Conservation (phyloP, 257 asterid species). For the Ocimum tenuiflorum region DNA sequence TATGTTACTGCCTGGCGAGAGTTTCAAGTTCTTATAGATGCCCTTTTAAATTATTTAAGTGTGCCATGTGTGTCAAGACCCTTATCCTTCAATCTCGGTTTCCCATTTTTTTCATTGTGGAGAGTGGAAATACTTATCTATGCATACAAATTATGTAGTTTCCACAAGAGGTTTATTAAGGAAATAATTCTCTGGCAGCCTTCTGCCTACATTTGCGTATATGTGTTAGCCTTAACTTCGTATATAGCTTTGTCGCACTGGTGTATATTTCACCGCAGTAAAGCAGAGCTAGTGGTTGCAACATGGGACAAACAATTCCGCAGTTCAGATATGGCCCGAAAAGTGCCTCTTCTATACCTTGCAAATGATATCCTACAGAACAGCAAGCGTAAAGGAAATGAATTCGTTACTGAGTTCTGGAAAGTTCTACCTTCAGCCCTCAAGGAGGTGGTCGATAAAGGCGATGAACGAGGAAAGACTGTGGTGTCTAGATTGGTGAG, state of each 20-base stretch:
- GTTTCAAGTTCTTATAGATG: neutral
- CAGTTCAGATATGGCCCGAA: constrained; percentile 53
- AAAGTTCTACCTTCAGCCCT: constrained; percentile 88
- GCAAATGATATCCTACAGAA: constrained; percentile 92
- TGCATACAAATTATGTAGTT: neutral
- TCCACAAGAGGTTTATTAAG: neutral
- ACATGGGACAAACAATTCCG: constrained; percentile 89
- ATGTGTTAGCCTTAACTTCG: constrained; percentile 34
- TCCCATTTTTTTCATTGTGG: constrained; percentile 5
- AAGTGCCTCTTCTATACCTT: constrained; percentile 83
- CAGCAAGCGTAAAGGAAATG: constrained; percentile 89
- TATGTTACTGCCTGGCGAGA: too few species aligned
- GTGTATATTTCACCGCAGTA: constrained; percentile 92
- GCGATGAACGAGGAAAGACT: constrained; percentile 65
- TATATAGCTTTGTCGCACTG: constrained; percentile 79
- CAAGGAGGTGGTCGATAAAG: constrained; percentile 54
- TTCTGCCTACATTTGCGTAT: neutral
- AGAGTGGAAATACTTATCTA: neutral
- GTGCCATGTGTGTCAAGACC: neutral
- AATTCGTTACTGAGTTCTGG: constrained; percentile 86
- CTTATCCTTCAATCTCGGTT: neutral
- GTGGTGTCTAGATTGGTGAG: constrained; percentile 84
- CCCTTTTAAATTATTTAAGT: neutral
- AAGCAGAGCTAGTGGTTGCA: constrained; percentile 74
- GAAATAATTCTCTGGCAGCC: neutral